Base-by-base conservation (phyloP, 192 early-diverging fungal species). In the Rhizophagus prolifer region DNA sequence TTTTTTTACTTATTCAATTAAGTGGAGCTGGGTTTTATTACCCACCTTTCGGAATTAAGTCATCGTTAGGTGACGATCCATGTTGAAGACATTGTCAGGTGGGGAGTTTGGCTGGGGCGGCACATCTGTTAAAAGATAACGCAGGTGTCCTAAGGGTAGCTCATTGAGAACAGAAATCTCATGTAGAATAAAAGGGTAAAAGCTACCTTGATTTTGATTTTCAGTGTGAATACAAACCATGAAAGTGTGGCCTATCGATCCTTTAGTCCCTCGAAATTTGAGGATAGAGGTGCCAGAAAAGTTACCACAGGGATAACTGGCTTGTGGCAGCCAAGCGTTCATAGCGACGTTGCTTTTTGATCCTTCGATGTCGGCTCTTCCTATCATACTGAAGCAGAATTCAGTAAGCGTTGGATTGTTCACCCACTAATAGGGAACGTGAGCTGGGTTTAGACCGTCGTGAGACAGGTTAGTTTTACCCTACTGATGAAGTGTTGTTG, bases 391-490 rank as follows among this genome's bases (percentile, higher is more conserved):
- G 91, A 92, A 90, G 90, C 90, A 92, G 87, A 91, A 91, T 91
- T 91, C 89, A 85, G 85, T 88, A 91, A 92, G 91, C 87, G 91
- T 91, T 88, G 89, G 89, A 92, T 92, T 92, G 91, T 91, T 92
- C 91, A 93, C 90, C 91, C 91, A 89, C 91, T 87, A 90, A 92
- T 90, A 92, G 91, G 91, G 91, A 92, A 94, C 91, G 92, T 93
- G 92, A 93, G 91, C 92, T 92, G 91, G 92, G 91, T 92, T 92
- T 94, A 93, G 92, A 94, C 92, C 90, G 92, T 93, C 91, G 92
- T 93, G 93, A 94, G 93, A 93, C 91, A 93, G 92, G 93, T 94
- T 93, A 93, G 93, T 94, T 94, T 94, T 94, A 92, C 91, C 91
- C 91, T 93, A 93, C 91, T 94, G 92, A 92, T 91, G 89, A 85